phyloP scores from a whole-genome alignment of 1,284 basidiomycete species.

The Malassezia obtusa region DNA sequence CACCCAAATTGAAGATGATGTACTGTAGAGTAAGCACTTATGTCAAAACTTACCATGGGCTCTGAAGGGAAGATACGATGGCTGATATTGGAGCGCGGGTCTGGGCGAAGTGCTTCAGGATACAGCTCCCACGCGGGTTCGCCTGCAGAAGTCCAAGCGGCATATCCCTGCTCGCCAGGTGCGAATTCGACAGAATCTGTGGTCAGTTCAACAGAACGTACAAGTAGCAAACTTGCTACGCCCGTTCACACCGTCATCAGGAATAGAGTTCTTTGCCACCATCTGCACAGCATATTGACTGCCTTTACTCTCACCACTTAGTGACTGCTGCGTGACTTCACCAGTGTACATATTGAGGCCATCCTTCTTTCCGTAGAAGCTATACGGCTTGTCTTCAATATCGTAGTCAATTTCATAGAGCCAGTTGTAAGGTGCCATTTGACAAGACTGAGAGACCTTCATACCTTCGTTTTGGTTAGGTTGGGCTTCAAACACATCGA shows the following conservation, averaged over 20 bases:
- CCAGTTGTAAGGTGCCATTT: slow-evolving; percentile 60
- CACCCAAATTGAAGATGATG: slow-evolving; percentile 35
- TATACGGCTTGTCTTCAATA: slow-evolving; percentile 14
- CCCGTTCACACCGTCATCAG: neutral
- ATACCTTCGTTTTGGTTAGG: slow-evolving; percentile 17
- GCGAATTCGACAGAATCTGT: slow-evolving; percentile 12
- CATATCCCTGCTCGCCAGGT: slow-evolving; percentile 8
- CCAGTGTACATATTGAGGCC: slow-evolving; percentile 29
- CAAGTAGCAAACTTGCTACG: neutral
- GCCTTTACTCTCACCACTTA: slow-evolving; percentile 7
- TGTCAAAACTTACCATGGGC: slow-evolving; percentile 18
- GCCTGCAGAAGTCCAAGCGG: slow-evolving; percentile 29
- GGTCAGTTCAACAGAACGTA: neutral
- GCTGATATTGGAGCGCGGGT: slow-evolving; percentile 59
- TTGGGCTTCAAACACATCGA: slow-evolving; percentile 61
- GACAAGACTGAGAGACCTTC: slow-evolving; percentile 68
- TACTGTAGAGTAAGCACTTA: slow-evolving; percentile 16
- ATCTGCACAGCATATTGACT: slow-evolving; percentile 13
- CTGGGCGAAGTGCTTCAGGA: slow-evolving; percentile 60
- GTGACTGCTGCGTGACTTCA: slow-evolving; percentile 39
- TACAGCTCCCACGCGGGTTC: slow-evolving; percentile 53
- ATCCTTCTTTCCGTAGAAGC: slow-evolving; percentile 22
- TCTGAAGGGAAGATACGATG: slow-evolving; percentile 62
- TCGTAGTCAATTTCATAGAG: slow-evolving; percentile 30
- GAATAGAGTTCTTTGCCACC: neutral